phyloP scores from a whole-genome alignment of 176 grass and related monocot genomes.

The Oryza glaberrima region DNA sequence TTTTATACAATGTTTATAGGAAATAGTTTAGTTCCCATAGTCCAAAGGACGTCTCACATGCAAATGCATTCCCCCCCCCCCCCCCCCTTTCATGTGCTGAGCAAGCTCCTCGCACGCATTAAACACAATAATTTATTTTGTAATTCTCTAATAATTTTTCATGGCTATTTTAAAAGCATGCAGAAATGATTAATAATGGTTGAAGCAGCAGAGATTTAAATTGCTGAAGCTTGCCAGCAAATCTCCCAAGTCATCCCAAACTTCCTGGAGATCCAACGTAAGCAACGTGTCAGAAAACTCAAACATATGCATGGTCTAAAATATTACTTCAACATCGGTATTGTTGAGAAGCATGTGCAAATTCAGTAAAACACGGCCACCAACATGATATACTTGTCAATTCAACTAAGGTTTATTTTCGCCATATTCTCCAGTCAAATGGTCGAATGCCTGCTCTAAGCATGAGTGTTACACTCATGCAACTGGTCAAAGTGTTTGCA shows the following conservation, averaged over 20 bases:
- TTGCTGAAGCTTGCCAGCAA: not conserved
- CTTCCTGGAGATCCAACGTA: slow-evolving; percentile 38
- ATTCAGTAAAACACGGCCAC: slow-evolving; percentile 38
- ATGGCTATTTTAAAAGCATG: too few species aligned
- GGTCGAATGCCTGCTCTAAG: not conserved
- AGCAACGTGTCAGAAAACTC: slow-evolving; percentile 15
- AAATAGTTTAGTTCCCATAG: too few species aligned
- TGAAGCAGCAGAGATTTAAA: not conserved
- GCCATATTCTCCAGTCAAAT: slow-evolving; percentile 2
- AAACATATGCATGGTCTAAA: slow-evolving; percentile 12
- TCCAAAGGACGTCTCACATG: too few species aligned
- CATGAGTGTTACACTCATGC: not conserved
- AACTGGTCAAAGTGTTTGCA: slow-evolving; percentile 14
- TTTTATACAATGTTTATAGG: too few species aligned
- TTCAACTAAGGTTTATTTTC: not conserved
- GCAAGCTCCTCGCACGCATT: not conserved
- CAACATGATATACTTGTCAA: not conserved
- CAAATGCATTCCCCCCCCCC: too few species aligned
- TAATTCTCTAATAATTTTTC: not conserved
- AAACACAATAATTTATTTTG: not conserved
- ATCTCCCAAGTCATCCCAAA: slow-evolving; percentile 39
- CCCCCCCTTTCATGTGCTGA: too few species aligned
- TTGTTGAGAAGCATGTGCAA: slow-evolving; percentile 44
- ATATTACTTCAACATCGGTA: not conserved
- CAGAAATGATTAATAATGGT: not conserved